Evolutionary conservation across 768 basidiomycete genomes (phyloP).

Genomic region (Psilocybe cubensis): DNA sequence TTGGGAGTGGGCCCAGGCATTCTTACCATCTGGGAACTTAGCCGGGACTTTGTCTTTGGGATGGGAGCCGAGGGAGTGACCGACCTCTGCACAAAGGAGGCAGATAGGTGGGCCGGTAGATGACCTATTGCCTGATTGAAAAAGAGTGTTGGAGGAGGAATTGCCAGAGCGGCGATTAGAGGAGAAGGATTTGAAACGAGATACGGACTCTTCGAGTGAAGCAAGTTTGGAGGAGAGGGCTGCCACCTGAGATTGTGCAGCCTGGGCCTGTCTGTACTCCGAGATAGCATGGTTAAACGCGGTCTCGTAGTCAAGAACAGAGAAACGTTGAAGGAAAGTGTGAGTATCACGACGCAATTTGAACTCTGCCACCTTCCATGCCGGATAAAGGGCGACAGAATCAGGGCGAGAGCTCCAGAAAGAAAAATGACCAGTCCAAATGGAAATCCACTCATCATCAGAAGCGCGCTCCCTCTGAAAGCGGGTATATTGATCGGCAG

Average conservation of each 20-base stretch:
- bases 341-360: not conserved
- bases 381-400: not conserved
- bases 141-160: too few relatives aligned
- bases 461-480: not conserved
- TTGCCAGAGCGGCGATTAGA: too few relatives aligned
- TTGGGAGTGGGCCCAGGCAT: not conserved
- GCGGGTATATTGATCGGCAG: not conserved
- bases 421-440: not conserved
- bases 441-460: not conserved
- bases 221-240: too few relatives aligned
- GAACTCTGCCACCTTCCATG: not conserved
- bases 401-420: not conserved
- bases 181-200: too few relatives aligned
- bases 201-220: too few relatives aligned
- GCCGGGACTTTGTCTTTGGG: not conserved
- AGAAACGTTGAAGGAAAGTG: not conserved
- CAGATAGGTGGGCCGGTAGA: too few relatives aligned
- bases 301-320: not conserved
- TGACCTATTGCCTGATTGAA: too few relatives aligned
- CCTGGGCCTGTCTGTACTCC: too few relatives aligned
- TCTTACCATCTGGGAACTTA: not conserved
- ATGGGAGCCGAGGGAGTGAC: constrained; percentile 21
- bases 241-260: too few relatives aligned
- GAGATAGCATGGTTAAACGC: too few relatives aligned
- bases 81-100: not conserved